Base-by-base conservation (phyloP, 2,329 filamentous ascomycete species). In the Curvularia lunata region DNA sequence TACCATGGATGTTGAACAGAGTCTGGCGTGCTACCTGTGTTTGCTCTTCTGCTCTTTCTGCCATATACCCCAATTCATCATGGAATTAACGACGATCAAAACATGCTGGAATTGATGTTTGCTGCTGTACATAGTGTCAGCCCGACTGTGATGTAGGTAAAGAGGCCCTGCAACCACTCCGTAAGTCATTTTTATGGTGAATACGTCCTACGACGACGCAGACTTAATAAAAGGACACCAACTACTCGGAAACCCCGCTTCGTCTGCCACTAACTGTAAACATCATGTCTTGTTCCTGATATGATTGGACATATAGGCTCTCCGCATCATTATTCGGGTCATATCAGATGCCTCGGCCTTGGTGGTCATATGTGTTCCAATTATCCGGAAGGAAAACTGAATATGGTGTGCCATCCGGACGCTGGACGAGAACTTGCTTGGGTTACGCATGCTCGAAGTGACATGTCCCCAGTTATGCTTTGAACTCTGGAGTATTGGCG, bases 1-100 rank as follows among this genome's bases (percentile, higher is more conserved):
- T 16, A 19, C 16, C 21, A 13, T 6, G 13, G 5, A 30, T 6
- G 16, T 21, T 25, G 43, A n/a, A 32, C 25, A 34, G 19, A 32
- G 43, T 18, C 27, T 21, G 30, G 43, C 10, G 28, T 28, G 9
- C 18, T 32, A 18, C 27, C 7, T 21, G 5, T 27, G 23, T 8
- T 25, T 51, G 27, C n/a, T 55, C 30, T 46, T 12, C 23, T 40
- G 18, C 21, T 40, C 16, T 46, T 47, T 50, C 18, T 45, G 48
- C 53, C 16, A 19, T 40, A 55, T 55, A 52, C 53, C 53, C 53
- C 42, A 38, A 28, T 38, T 32, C 16, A 16, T 30, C 13, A 30
- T 46, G 13, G 13, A 40, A 32, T 19, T 41, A 38, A 28, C 27
- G 28, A 40, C 12, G 42, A 46, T 30, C 38, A 40, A 40, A 16